Percentiles rank a stretch among this genome's conserved stretches.
Evolutionary conservation across 768 basidiomycete species (phyloP).

Genomic region (Lactarius hatsudake): DNA sequence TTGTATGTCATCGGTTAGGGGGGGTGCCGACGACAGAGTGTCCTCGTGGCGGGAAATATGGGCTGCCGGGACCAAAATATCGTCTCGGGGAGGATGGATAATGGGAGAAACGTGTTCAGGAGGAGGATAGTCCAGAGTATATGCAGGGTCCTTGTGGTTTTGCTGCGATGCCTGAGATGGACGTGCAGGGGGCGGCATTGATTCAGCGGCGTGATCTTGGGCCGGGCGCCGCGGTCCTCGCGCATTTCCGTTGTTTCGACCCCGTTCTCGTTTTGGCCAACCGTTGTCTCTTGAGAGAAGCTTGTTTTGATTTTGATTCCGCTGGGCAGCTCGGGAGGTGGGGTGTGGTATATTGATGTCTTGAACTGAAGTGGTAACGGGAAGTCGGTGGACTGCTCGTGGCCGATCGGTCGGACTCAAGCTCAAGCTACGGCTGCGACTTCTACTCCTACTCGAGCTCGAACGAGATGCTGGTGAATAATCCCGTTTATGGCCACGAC

Average conservation of each 20-base stretch:
- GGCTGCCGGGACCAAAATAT: conserved; percentile 8
- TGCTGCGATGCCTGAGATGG: conserved; percentile 12
- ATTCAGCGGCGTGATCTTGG: conserved; percentile 12
- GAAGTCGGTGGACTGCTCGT: conserved; percentile 62
- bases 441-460: conserved; percentile 55
- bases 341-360: conserved; percentile 27
- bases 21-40: conserved; percentile 2
- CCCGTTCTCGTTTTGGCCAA: conserved; percentile 28
- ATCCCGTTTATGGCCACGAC: conserved; percentile 38
- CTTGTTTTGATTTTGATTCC: conserved; percentile 22
- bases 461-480: conserved; percentile 55
- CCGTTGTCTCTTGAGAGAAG: conserved; percentile 27
- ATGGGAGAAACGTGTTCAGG: conserved; percentile 3
- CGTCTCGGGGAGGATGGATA: conserved; percentile 12
- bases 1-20: conserved; percentile 12
- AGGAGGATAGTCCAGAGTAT: conserved; percentile 4
- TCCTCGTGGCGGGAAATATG: conserved; percentile 18
- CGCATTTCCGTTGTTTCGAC: conserved; percentile 20
- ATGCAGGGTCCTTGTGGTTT: conserved; percentile 1
- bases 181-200: conserved; percentile 27
- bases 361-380: conserved; percentile 44
- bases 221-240: conserved; percentile 10
- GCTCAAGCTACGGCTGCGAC: conserved; percentile 38
- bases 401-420: conserved; percentile 50
- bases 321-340: conserved; percentile 18